These are phyloP conservation scores for Saccharomycopsis sp. DNA, from an alignment of 805 yeast species.

Conservation along the genomic window DNA sequence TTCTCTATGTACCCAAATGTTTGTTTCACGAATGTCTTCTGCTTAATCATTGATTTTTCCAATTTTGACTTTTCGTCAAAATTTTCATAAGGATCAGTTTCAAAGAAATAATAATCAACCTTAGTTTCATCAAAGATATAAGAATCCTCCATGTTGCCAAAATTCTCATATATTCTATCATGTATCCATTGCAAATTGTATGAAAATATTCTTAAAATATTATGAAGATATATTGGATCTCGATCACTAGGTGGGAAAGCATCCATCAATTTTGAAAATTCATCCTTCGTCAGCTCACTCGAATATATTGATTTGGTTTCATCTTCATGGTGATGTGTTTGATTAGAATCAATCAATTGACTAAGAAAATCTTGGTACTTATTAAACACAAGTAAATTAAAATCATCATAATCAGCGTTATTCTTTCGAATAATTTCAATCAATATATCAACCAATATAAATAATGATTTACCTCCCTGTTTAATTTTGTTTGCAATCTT, in stretches of 20 bases:
- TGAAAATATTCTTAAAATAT: slow-evolving; percentile 71
- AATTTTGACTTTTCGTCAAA: background rate
- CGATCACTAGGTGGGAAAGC: slow-evolving; percentile 92
- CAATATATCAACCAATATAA: slow-evolving; percentile 90
- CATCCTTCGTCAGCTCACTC: background rate
- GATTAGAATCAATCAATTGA: slow-evolving; percentile 1
- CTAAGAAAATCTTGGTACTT: slow-evolving; percentile 2
- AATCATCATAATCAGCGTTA: slow-evolving; percentile 89
- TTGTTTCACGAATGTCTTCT: slow-evolving; percentile 12
- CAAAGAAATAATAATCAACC: slow-evolving; percentile 12
- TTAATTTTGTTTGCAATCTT: slow-evolving; percentile 73
- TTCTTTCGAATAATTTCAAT: slow-evolving; percentile 93
- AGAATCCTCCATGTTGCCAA: slow-evolving; percentile 3
- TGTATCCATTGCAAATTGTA: slow-evolving; percentile 58
- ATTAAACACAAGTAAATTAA: slow-evolving; percentile 34
- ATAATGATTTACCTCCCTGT: slow-evolving; percentile 76
- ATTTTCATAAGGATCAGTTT: slow-evolving; percentile 8
- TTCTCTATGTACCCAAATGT: slow-evolving; percentile 20
- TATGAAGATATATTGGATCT: slow-evolving; percentile 90
- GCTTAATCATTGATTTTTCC: background rate
- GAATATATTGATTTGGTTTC: background rate
- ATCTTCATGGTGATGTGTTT: no score
- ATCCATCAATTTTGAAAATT: slow-evolving; percentile 38
- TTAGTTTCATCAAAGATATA: slow-evolving; percentile 7
- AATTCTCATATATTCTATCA: slow-evolving; percentile 35